These are phyloP conservation scores for Proliferodiscus dingleyae DNA, from an alignment of 2,329 filamentous ascomycete genomes.

Conservation along the genomic window DNA sequence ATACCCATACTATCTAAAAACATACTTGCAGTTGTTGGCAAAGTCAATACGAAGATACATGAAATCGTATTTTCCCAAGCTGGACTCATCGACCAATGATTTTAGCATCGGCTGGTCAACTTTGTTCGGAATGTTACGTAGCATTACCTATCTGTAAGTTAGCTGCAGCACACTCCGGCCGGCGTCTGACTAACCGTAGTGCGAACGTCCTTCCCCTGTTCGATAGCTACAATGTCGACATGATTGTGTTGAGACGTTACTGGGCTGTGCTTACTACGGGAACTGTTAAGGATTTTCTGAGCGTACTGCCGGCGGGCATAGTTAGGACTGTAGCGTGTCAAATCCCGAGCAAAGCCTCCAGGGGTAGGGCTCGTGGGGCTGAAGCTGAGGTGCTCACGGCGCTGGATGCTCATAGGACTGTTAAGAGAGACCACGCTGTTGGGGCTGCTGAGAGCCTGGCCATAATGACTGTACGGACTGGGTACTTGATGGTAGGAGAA, in stretches of 20 bases:
- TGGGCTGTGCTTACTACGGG: slow-evolving; percentile 32
- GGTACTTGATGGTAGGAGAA: not conserved
- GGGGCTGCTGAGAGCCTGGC: not conserved
- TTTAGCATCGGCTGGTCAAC: slow-evolving; percentile 76
- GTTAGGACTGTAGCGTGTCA: slow-evolving; percentile 12
- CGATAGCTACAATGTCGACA: slow-evolving; percentile 56
- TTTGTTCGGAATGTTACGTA: slow-evolving; percentile 91
- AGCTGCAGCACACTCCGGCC: not conserved
- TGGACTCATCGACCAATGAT: slow-evolving; percentile 70
- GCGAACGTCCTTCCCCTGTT: slow-evolving; percentile 64
- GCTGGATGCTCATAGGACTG: not conserved
- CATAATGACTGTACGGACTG: not conserved
- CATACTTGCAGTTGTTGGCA: slow-evolving; percentile 76
- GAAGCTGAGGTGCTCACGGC: not conserved
- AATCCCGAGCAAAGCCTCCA: slow-evolving; percentile 8
- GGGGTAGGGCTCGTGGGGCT: slow-evolving; percentile 4
- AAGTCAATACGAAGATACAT: slow-evolving; percentile 92
- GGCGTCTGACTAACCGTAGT: slow-evolving; percentile 56
- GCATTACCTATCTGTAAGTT: slow-evolving; percentile 65
- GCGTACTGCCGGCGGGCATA: slow-evolving; percentile 37
- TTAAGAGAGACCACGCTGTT: not conserved
- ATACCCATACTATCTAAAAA: slow-evolving; percentile 17
- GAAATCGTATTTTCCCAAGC: slow-evolving; percentile 84
- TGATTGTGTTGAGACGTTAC: slow-evolving; percentile 53
- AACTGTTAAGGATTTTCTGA: slow-evolving; percentile 30